A percentile compares a stretch with the other conserved stretches of the same genome.
Conservation (phyloP, 73 alveolate genomes). For the Stentor coeruleus region DNA sequence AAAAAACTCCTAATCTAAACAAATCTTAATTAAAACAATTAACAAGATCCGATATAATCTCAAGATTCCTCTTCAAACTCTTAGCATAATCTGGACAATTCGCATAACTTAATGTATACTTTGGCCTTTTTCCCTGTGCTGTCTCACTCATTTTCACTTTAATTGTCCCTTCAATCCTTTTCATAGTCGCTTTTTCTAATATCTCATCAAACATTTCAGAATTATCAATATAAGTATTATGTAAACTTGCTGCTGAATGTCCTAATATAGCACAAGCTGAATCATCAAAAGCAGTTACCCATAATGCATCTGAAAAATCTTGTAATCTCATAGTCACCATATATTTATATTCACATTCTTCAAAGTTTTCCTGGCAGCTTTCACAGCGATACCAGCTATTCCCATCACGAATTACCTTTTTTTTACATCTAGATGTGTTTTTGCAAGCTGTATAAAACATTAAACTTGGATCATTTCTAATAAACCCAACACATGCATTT, state of each 20-base stretch:
- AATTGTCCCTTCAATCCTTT: background rate
- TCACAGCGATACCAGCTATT: slow-evolving; percentile 5
- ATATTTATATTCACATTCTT: background rate
- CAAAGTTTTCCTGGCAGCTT: slow-evolving; percentile 1
- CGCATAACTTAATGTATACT: background rate
- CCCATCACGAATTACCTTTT: background rate
- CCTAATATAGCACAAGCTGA: background rate
- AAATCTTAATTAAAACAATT: too few species aligned
- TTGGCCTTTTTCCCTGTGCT: background rate
- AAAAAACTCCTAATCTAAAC: too few species aligned
- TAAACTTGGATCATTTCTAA: background rate
- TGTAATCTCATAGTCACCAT: background rate
- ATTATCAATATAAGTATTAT: background rate
- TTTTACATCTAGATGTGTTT: background rate
- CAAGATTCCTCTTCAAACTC: background rate
- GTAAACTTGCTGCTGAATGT: background rate
- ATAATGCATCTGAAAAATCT: slow-evolving; percentile 1
- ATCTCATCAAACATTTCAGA: background rate
- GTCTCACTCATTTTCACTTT: background rate
- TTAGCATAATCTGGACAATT: background rate
- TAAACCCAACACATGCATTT: background rate
- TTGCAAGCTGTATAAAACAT: slow-evolving; percentile 26
- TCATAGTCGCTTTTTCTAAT: background rate
- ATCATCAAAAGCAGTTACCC: slow-evolving; percentile 14
- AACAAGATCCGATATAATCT: background rate